Evolutionary conservation across 306 rosid genomes (phyloP), one percentile per base, ranked within the genome.

Genomic region (Cicer pinnatifidum): DNA sequence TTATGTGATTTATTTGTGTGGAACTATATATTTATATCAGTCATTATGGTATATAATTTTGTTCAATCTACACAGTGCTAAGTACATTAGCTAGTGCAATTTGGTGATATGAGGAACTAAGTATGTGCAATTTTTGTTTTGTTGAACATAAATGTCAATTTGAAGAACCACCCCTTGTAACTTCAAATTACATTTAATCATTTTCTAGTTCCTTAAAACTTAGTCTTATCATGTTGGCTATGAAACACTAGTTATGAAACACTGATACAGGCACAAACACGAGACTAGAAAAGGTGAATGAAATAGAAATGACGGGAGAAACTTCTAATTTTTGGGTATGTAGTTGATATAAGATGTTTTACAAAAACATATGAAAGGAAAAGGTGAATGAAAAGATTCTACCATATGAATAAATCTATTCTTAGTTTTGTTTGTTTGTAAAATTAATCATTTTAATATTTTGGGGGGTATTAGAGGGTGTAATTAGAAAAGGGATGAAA

Each of bases 161-260:
- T 23, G 33, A 23, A 3, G 33, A 23, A 23, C 28, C 59, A 16
- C 8, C 44, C 52, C 9, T 8, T 6, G 54, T 52, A 11, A 13
- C 48, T 44, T 44, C 6, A 43, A 38, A 63, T n/a, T 53, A 28
- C 23, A 63, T n/a, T 23, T 16, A 10, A 40, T 23, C 23, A 15
- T 23, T 69, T 43, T 78, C 12, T 9, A 70, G 43, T 51, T 40
- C 77, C 66, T 61, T 16, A 15, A 61, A 46, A 50, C 7, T 54
- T 3, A 28, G 19, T 54, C 17, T 19, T 33, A 56, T 56, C 54
- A 48, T 5, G 19, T 48, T 15, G 8, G n/a, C 54, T 17, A 23
- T 0, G 33, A 20, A 20, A 20, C 28, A 20, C 2, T 20, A 1
- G 15, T 12, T 16, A 23, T 2, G 33, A 28, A 28, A 28, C 33